A percentile compares a stretch with the other conserved stretches of the same genome.
Conservation (phyloP, 257 asterid species). For the Striga asiatica region DNA sequence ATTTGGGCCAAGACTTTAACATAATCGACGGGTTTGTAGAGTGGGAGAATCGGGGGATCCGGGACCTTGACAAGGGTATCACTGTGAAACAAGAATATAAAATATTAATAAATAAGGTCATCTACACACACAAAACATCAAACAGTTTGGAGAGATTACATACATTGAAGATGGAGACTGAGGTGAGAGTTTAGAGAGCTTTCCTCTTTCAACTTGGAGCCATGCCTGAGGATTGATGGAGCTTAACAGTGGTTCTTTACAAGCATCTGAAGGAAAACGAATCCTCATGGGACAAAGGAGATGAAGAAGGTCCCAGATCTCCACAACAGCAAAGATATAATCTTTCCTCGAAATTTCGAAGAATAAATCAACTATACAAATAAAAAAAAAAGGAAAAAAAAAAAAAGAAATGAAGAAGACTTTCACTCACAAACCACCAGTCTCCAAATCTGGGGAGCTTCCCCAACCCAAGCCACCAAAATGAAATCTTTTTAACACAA, state of each 20-base stretch:
- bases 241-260: slow-evolving; percentile 63
- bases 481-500: slow-evolving; percentile 15
- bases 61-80: slow-evolving; percentile 88
- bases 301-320: slow-evolving; percentile 75
- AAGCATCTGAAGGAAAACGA: slow-evolving; percentile 72
- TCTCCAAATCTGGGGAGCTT: slow-evolving; percentile 6
- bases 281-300: slow-evolving; percentile 94
- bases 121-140: not conserved
- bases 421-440: slow-evolving; percentile 16
- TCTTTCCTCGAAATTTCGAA: slow-evolving; percentile 16
- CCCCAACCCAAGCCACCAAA: slow-evolving; percentile 5
- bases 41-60: slow-evolving; percentile 77
- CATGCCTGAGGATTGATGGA: slow-evolving; percentile 88
- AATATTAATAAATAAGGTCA: not conserved
- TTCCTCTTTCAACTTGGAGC: slow-evolving; percentile 99
- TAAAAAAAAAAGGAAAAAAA: not conserved
- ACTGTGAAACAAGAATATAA: slow-evolving; percentile 43
- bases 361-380: not conserved
- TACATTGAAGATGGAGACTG: slow-evolving; percentile 77
- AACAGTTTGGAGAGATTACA: slow-evolving; percentile 10
- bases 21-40: slow-evolving; percentile 82
- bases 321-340: slow-evolving; percentile 52
- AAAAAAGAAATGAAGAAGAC: not conserved
- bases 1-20: slow-evolving; percentile 85
- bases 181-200: slow-evolving; percentile 53